Conservation (phyloP, 345 rosid genomes). For the Murraya paniculata region DNA sequence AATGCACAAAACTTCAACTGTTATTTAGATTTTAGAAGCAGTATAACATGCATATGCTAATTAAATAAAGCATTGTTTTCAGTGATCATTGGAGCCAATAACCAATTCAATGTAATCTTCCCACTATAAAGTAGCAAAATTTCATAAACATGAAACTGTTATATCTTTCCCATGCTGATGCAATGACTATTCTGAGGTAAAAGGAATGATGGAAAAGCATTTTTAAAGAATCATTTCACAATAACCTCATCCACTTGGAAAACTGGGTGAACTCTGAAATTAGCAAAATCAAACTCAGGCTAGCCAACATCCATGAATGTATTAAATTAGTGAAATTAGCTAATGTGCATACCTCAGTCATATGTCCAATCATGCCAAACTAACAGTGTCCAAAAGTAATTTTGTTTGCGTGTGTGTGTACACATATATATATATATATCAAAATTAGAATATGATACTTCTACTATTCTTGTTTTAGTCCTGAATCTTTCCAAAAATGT, state of each 20-base stretch:
- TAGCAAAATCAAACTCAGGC: neutral
- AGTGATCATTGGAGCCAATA: neutral
- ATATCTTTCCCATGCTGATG: neutral
- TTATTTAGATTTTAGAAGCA: neutral
- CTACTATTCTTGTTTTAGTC: neutral
- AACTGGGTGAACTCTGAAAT: neutral
- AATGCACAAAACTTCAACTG: neutral
- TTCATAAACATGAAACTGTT: neutral
- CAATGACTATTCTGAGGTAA: neutral
- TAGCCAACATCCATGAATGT: neutral
- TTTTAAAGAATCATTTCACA: neutral
- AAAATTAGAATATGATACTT: neutral
- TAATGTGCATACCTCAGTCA: neutral
- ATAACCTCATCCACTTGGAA: no score
- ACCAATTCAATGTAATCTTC: slow-evolving; percentile 4
- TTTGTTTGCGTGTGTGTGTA: neutral
- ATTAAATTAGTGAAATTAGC: neutral
- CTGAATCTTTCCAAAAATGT: neutral
- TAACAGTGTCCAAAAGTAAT: neutral
- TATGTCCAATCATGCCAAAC: no score
- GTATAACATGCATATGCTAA: neutral
- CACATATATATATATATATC: no score
- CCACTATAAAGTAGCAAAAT: neutral
- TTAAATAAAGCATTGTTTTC: neutral
- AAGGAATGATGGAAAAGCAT: neutral